Base-by-base conservation (phyloP, 169 alveolate genomes). In the Plasmodium cynomolgi region DNA sequence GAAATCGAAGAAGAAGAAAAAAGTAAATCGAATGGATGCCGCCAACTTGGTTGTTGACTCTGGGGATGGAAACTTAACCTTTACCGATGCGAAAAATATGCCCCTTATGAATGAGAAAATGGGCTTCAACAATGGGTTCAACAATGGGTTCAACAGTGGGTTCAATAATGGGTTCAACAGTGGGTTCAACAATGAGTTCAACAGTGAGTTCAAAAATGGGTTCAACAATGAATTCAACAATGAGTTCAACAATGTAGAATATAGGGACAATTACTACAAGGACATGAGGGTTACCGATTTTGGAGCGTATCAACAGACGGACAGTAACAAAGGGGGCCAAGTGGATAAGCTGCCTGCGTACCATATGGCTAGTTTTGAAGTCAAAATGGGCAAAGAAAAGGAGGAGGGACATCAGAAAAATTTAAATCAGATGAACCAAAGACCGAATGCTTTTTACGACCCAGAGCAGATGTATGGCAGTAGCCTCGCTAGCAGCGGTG, bases 371-470 rank as follows among this genome's bases (percentile, higher is more conserved):
- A 34, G 47, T 13, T 23, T 72, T 41, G 92, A 84, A 9, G 92
- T 71, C 29, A 84, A 82, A 54, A 50, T 50, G 20, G 33, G 11
- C 1, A 34, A 62, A 23, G 92, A 83, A 68, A 83, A 37, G 72
- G 72, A 56, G 29, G 41, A 83, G 5, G 17, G 39, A 31, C 44
- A 83, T 7, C 62, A 44, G 6, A 82, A 82, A 56, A 33, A 82
- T 54, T 7, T 41, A 81, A 44, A 81, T 2, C 31, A 23, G 41
- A 20, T 37, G 50, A 81, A 81, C 85, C 44, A 81, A 44, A 81
- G 34, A 17, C n/a, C 58, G 20, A 81, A 8, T 29, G 17, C 31
- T 29, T 23, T 41, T 80, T 37, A 29, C 29, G 85, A 41, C 17
- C 58, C 41, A 34, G 41, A 75, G 31, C 41, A 75, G 37, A 73